Conservation (phyloP, 495 filamentous ascomycete species). For the Gamarada debralockiae region DNA sequence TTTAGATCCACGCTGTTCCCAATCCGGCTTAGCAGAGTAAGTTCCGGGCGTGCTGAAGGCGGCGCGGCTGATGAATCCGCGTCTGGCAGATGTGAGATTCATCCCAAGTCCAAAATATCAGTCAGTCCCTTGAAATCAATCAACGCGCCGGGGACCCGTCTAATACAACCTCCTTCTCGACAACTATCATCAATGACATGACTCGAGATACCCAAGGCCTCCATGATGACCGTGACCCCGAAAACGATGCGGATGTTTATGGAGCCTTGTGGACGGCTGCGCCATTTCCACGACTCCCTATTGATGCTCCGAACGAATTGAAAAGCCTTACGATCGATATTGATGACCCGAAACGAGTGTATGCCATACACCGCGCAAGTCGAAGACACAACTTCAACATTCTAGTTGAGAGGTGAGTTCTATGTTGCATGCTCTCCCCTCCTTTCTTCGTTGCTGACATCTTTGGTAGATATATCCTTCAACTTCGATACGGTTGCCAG, state of each 20-base stretch:
- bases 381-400: slow-evolving; percentile 49
- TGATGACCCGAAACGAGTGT: slow-evolving; percentile 48
- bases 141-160: too few species aligned
- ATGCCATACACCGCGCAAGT: slow-evolving; percentile 45
- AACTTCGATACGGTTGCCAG: slow-evolving; percentile 80
- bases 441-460: slow-evolving; percentile 2
- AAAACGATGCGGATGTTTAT: slow-evolving; percentile 28
- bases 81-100: too few species aligned
- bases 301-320: slow-evolving; percentile 48
- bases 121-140: too few species aligned
- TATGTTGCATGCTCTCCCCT: not conserved
- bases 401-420: slow-evolving; percentile 48
- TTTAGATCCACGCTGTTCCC: too few species aligned
- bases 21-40: too few species aligned
- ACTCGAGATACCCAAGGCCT: slow-evolving; percentile 44
- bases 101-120: too few species aligned
- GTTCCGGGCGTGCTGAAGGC: too few species aligned
- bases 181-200: slow-evolving; percentile 41
- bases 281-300: slow-evolving; percentile 45
- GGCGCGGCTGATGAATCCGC: too few species aligned
- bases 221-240: slow-evolving; percentile 28
- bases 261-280: slow-evolving; percentile 48
- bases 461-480: slow-evolving; percentile 64
- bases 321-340: slow-evolving; percentile 44
- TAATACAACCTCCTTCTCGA: too few species aligned